Percentiles rank a stretch among this genome's conserved stretches.
Evolutionary conservation across 257 asterid genomes (phyloP).

Genomic region (Fraxinus americana): DNA sequence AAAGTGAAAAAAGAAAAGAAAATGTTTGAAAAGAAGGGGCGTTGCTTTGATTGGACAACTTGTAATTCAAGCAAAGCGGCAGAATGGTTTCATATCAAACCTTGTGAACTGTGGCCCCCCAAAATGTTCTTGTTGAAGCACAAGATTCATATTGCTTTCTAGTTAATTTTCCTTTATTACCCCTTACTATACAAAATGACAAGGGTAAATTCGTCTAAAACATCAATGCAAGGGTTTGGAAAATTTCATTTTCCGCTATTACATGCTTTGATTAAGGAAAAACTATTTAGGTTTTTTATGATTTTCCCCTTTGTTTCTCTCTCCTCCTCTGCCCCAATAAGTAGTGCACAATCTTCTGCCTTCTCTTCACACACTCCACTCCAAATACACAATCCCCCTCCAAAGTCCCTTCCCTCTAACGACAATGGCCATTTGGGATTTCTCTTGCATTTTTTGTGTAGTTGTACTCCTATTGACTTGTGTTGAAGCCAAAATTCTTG

Average conservation of each 20-base stretch:
- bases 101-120: constrained; percentile 37
- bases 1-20: neutral
- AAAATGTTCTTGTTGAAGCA: constrained; percentile 5
- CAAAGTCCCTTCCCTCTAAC: neutral
- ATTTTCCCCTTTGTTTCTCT: constrained; percentile 29
- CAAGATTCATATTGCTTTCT: neutral
- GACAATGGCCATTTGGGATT: constrained; percentile 20
- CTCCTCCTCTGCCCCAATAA: constrained; percentile 49
- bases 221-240: neutral
- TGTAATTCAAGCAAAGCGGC: constrained; percentile 69
- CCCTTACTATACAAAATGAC: neutral
- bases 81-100: constrained; percentile 38
- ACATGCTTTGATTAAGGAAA: constrained; percentile 48
- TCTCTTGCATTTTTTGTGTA: constrained; percentile 30
- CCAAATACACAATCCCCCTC: neutral
- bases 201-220: constrained; percentile 28
- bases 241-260: constrained; percentile 36
- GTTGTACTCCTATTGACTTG: constrained; percentile 18
- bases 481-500: constrained; percentile 56
- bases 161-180: constrained; percentile 9
- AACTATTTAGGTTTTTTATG: constrained; percentile 27
- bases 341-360: constrained; percentile 36
- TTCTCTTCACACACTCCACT: constrained; percentile 16
- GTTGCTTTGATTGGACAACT: constrained; percentile 43
- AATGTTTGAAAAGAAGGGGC: constrained; percentile 18